Conservation (phyloP, 2,329 filamentous ascomycete species). For the Salinomyces thailandicus region DNA sequence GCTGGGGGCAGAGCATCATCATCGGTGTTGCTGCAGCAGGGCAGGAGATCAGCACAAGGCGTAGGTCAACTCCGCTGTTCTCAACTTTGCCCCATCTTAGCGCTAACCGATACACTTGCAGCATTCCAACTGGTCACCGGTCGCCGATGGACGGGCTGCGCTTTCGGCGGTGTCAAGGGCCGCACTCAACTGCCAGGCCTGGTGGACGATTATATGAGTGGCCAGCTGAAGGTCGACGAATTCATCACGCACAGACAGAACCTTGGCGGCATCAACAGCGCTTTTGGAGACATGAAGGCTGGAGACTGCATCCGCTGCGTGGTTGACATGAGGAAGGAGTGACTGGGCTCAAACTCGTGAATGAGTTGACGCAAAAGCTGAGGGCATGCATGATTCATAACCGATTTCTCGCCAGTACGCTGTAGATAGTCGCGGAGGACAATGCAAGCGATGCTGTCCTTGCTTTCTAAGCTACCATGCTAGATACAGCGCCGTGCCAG, state of each 20-base stretch:
- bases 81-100: not conserved
- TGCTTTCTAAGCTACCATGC: too few species aligned
- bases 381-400: too few species aligned
- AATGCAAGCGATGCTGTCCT: too few species aligned
- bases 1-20: slow-evolving; percentile 95
- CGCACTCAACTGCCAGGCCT: slow-evolving; percentile 81
- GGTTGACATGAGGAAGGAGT: slow-evolving; percentile 49
- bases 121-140: slow-evolving; percentile 98
- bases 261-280: slow-evolving; percentile 73
- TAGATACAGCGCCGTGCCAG: too few species aligned
- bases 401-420: too few species aligned
- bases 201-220: slow-evolving; percentile 79
- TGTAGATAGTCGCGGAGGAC: too few species aligned
- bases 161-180: slow-evolving; percentile 96
- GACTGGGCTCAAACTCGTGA: too few species aligned
- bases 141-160: slow-evolving; percentile 94
- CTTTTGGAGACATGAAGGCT: slow-evolving; percentile 87
- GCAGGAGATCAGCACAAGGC: slow-evolving; percentile 87
- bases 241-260: slow-evolving; percentile 95
- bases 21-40: slow-evolving; percentile 95
- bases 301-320: slow-evolving; percentile 97
- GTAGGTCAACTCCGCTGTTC: slow-evolving; percentile 45
- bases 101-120: slow-evolving; percentile 27
- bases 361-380: too few species aligned
- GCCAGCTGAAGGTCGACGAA: slow-evolving; percentile 93